These are phyloP conservation scores for Penicillium angulare DNA, from an alignment of 495 filamentous ascomycete genomes.

Conservation along the genomic window DNA sequence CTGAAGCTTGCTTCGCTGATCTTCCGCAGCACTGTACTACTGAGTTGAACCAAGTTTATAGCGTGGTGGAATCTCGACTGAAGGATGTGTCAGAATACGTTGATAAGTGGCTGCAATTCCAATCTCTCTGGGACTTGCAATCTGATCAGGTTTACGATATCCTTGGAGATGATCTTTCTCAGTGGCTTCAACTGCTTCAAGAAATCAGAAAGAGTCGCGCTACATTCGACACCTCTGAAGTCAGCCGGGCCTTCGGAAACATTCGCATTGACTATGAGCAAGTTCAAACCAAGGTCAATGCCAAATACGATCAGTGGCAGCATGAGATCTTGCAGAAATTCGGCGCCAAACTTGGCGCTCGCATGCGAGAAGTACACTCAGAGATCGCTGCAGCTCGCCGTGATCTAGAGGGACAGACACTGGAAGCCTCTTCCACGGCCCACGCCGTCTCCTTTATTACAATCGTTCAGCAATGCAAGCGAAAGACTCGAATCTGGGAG, in stretches of 20 bases:
- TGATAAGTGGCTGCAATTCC: constrained; percentile 97
- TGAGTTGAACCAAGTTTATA: constrained; percentile 75
- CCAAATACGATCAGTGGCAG: constrained; percentile 99
- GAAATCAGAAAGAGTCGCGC: constrained; percentile 90
- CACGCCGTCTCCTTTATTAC: constrained; percentile 98
- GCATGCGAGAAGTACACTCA: constrained; percentile 83
- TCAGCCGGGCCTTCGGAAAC: constrained; percentile 86
- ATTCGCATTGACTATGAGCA: constrained; percentile 96
- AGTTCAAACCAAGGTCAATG: constrained; percentile 95
- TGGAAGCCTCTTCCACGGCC: constrained; percentile 89
- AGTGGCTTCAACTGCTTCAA: constrained; percentile 91
- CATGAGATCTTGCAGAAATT: constrained; percentile 94
- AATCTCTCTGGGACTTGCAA: constrained; percentile 96
- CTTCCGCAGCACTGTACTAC: constrained; percentile 79
- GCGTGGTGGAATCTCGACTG: constrained; percentile 74
- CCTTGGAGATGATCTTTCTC: constrained; percentile 84
- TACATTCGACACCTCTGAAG: constrained; percentile 95
- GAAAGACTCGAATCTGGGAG: constrained; percentile 88
- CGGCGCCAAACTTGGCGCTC: constrained; percentile 79
- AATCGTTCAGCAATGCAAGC: constrained; percentile 91
- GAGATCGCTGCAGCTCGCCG: constrained; percentile 84
- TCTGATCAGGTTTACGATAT: constrained; percentile 90
- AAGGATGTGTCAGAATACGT: constrained; percentile 76
- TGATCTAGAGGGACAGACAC: constrained; percentile 84
- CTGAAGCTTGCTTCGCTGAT: constrained; percentile 76